Base-by-base conservation (phyloP, 2,329 filamentous ascomycete species). In the Sporothrix phasma region DNA sequence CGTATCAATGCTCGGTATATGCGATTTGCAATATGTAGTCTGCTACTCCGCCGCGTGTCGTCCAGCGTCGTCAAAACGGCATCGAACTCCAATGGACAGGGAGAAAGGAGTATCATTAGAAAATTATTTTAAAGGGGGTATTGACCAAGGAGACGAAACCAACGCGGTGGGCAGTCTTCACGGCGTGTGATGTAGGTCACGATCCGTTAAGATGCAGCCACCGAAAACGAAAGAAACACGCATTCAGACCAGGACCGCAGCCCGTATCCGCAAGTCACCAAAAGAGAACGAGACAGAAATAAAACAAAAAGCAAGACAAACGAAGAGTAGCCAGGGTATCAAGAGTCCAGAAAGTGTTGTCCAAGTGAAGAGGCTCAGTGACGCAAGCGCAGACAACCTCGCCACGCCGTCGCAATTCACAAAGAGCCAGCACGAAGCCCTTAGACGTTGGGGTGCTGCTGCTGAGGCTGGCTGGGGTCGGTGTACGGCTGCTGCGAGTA, bases 391-490 rank as follows among this genome's bases (percentile, higher is more conserved):
- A 34, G 31, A 4, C 31, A 34, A 34, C 5, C 4, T 34, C 31
- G 8, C 31, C 31, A 10, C 31, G 10, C 31, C 31, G 31, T 34
- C 31, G 31, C n/a, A n/a, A 34, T 34, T 34, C n/a, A n/a, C n/a
- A n/a, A n/a, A n/a, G n/a, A n/a, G n/a, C n/a, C n/a, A n/a, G n/a
- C n/a, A n/a, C n/a, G n/a, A n/a, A n/a, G n/a, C 15, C 6, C 15
- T n/a, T 43, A 43, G 5, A 5, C 41, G 19, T 15, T n/a, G 17
- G 78, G 75, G 39, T 76, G 72, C 37, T 79, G 54, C 41, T 39
- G 56, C 37, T 24, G 22, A 15, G 39, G 39, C n/a, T n/a, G n/a
- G n/a, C n/a, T n/a, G 22, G 56, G 39, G 17, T 39, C 56, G 24
- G 26, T 34, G 24, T 47, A 41, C 26, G 58, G 58, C 43, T 61